Evolutionary conservation across 192 early-diverging fungal species (phyloP), one percentile per base, ranked within the genome.

Genomic region (Entomortierella parvispora): DNA sequence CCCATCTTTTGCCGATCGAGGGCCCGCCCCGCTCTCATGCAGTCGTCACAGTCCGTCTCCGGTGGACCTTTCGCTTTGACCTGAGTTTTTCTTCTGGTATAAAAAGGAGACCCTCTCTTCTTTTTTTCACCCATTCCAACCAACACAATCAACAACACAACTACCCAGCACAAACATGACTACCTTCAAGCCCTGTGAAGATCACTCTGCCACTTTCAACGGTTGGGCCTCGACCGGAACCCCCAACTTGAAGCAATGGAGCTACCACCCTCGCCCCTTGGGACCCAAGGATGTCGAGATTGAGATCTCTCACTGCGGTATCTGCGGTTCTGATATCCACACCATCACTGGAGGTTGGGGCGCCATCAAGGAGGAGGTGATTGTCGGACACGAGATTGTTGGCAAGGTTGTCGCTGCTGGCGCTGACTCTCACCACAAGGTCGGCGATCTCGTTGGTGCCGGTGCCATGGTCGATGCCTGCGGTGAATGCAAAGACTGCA

Each of bases 251-350:
- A 64, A 83, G 76, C 76, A 79, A 28, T 86, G 82, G 70, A 67
- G 76, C 2, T 90, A 90, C 75, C 83, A 59, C 54, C 87, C 89
- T 11, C 87, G 87, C 20, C 85, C 87, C 1, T 62, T 90, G 1
- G 87, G 87, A 9, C 68, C 69, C 14, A 76, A 89, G 69, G 90
- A 90, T 66, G 84, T 94, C 37, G 88, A 91, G 70, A 92, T 95
- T 54, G 80, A 92, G 78, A 89, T 94, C 61, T 79, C 85, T 18
- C 87, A 90, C 78, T 90, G 91, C 64, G 92, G 92, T 43, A 88
- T 94, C 56, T 95, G 93, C 68, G 89, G 88, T 50, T 87, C 87
- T 8, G 93, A 94, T 70, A 62, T 93, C 49, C 91, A 94, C 82
- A 90, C 85, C 37, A 79, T 86, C 65, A 84, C 84, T 61, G 60